Conservation (phyloP, 495 filamentous ascomycete genomes). For the Aspergillus cavernicola region DNA sequence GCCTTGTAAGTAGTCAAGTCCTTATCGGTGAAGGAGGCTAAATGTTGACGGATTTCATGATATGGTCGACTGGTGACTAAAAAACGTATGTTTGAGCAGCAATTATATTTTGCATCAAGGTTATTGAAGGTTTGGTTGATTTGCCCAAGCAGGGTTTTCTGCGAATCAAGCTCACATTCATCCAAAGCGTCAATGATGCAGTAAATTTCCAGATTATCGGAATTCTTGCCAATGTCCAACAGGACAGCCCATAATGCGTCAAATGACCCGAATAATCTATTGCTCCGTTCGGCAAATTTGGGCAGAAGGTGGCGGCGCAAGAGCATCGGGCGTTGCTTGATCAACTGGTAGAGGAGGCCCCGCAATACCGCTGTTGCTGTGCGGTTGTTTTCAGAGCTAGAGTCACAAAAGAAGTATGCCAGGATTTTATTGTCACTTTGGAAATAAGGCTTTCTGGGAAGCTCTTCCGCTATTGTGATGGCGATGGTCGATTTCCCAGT, state of each 20-base stretch:
- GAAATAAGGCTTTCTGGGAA: constrained; percentile 14
- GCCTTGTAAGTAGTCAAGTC: constrained; percentile 15
- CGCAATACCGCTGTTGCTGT: constrained; percentile 22
- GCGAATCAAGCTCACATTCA: constrained; percentile 20
- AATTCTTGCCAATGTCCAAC: constrained; percentile 10
- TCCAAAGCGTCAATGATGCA: constrained; percentile 29
- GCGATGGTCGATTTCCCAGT: constrained; percentile 30
- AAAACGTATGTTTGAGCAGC: constrained; percentile 7
- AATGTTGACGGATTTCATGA: constrained; percentile 17
- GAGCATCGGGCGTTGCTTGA: constrained; percentile 14
- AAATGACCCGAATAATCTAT: constrained; percentile 26
- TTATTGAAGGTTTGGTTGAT: not conserved
- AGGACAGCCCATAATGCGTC: constrained; percentile 25
- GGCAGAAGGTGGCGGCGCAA: constrained; percentile 20
- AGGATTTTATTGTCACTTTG: not conserved
- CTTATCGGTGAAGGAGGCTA: constrained; percentile 10
- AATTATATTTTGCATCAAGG: not conserved
- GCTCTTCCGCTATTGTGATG: constrained; percentile 18
- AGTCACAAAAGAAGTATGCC: constrained; percentile 33
- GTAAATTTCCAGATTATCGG: constrained; percentile 10
- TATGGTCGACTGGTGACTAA: constrained; percentile 26
- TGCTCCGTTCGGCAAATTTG: constrained; percentile 19
- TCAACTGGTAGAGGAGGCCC: constrained; percentile 26
- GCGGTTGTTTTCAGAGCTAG: constrained; percentile 8
- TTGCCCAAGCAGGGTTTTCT: not conserved